Conservation (phyloP, 805 yeast genomes). For the Candida patagonica region DNA sequence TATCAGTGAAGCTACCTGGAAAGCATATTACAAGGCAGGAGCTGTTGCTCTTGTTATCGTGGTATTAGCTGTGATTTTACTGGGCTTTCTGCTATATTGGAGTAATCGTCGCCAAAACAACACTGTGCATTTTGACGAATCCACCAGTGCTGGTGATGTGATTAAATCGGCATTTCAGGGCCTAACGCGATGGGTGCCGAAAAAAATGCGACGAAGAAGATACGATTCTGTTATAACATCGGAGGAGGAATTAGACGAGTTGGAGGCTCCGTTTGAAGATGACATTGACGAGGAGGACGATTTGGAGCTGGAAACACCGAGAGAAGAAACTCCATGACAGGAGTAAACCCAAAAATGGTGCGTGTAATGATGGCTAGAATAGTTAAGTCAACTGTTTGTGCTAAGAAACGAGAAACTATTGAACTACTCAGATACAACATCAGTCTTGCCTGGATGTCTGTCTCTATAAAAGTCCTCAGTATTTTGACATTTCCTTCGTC, state of each 20-base stretch:
- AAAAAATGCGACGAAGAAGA: neutral
- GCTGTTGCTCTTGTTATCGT: slow-evolving; percentile 29
- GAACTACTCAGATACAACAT: slow-evolving; percentile 14
- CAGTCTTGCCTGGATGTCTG: slow-evolving; percentile 25
- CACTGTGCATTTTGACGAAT: slow-evolving; percentile 1
- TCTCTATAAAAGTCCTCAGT: slow-evolving; percentile 60
- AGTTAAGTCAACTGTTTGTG: no score
- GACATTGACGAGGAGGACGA: neutral
- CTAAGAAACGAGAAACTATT: no score
- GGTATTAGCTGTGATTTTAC: slow-evolving; percentile 16
- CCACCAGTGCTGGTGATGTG: slow-evolving; percentile 3
- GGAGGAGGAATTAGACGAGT: slow-evolving; percentile 3
- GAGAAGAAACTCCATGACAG: neutral
- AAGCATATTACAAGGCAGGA: slow-evolving; percentile 32
- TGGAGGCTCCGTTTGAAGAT: slow-evolving; percentile 4
- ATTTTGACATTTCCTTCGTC: slow-evolving; percentile 80
- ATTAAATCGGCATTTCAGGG: slow-evolving; percentile 14
- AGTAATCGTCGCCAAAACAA: neutral
- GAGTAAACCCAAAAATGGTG: neutral
- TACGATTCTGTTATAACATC: neutral
- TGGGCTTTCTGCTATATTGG: slow-evolving; percentile 13
- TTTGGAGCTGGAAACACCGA: no score
- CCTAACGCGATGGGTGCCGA: slow-evolving; percentile 16
- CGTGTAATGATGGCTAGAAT: no score
- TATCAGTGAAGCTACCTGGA: slow-evolving; percentile 26